Conservation (phyloP, 2,329 filamentous ascomycete species). For the Curvularia eragrostidis region DNA sequence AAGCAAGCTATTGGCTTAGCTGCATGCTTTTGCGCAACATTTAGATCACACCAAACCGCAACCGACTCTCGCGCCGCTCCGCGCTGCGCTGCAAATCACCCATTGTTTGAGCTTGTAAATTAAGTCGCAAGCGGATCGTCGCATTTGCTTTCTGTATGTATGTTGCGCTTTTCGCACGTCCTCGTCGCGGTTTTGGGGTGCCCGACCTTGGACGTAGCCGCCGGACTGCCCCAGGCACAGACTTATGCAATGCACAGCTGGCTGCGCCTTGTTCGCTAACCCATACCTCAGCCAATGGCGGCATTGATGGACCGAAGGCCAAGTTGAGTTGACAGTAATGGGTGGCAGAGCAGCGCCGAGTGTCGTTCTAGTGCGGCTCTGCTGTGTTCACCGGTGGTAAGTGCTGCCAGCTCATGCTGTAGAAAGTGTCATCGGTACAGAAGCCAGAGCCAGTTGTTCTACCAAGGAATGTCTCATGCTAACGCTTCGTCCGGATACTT, state of each 20-base stretch:
- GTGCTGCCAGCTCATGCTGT: constrained; percentile 27
- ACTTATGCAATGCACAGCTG: constrained; percentile 36
- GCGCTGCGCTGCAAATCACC: constrained; percentile 26
- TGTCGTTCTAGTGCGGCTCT: constrained; percentile 42
- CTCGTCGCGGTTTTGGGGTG: constrained; percentile 5
- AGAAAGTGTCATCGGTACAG: constrained; percentile 22
- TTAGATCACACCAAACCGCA: constrained; percentile 41
- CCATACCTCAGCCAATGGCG: constrained; percentile 27
- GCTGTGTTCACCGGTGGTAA: constrained; percentile 41
- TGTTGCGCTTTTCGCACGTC: constrained; percentile 5
- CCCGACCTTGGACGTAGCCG: constrained; percentile 9
- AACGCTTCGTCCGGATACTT: constrained; percentile 19
- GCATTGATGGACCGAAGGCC: constrained; percentile 28
- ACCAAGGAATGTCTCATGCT: constrained; percentile 24
- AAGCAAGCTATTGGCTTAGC: constrained; percentile 45
- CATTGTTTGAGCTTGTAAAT: constrained; percentile 26
- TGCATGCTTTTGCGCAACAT: constrained; percentile 40
- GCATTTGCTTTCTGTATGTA: constrained; percentile 3
- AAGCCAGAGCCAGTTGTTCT: constrained; percentile 45
- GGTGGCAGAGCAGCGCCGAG: constrained; percentile 19
- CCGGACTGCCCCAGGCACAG: constrained; percentile 36
- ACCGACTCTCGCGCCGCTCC: constrained; percentile 25
- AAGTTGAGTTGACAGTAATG: constrained; percentile 26
- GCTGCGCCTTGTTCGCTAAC: constrained; percentile 46
- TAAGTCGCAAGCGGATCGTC: constrained; percentile 17